Evolutionary conservation across 2,329 filamentous ascomycete species (phyloP), one percentile per base, ranked within the genome.

Genomic region (Colletotrichum salicis): DNA sequence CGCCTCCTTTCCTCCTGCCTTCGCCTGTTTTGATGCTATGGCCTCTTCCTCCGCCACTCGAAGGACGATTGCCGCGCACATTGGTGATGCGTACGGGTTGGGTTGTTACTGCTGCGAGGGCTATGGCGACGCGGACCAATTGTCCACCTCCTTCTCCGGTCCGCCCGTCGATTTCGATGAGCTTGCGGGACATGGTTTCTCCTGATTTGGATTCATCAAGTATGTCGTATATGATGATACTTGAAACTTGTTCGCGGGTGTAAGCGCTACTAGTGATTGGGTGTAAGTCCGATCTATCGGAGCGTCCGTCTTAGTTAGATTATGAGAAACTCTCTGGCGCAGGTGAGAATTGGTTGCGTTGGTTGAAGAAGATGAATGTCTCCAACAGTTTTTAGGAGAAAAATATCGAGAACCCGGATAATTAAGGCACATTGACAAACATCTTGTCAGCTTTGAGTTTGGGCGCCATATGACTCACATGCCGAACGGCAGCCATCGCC

Each of bases 111-210:
- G 90, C 86, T 12, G 89, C 86, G 7, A 92, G 81, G 1, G 84
- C 84, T 45, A 89, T 82, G 2, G 89, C 88, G 1, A 90, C 81
- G 55, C 90, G 82, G 0, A 91, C 85, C 0, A 92, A 79, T 74
- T 92, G 90, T 2, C 90, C 90, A 4, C 89, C 90, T 5, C 90
- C 90, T 76, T 91, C 89, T 1, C 89, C 89, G 0, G 85, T 88
- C 13, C 84, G 80, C 19, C 89, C 90, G 74, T 91, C 88, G 2
- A 91, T 78, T 64, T 84, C 80, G 29, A 90, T 83, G 8, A 77
- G 72, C 54, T 81, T 83, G 10, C 52, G 52, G 27, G 68, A 29
- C 67, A 70, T 70, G 6, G 0, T 15, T 19, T 54, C 11, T 37
- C 13, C 7, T 54, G 41, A 13, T 15, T 54, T 13, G 12, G 41